These are phyloP conservation scores for Gentiana macrophylla DNA, from an alignment of 257 asterid species.

Conservation along the genomic window DNA sequence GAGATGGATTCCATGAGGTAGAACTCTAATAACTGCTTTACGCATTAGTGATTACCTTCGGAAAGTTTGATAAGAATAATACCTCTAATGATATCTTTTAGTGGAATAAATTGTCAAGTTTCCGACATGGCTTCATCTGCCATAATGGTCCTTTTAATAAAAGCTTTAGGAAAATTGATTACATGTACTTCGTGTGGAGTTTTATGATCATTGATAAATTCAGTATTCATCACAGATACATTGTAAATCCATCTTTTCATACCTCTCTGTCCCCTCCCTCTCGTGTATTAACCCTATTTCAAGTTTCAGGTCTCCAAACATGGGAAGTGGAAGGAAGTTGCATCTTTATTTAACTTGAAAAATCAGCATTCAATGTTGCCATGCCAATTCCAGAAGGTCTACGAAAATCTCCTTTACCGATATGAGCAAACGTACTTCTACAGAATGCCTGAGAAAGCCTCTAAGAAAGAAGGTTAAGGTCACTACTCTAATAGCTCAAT, in stretches of 20 bases:
- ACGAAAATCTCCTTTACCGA: slow-evolving; percentile 35
- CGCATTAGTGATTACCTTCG: too few species aligned
- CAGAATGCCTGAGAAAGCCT: slow-evolving; percentile 27
- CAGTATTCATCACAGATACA: too few species aligned
- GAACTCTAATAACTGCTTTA: too few species aligned
- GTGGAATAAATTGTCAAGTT: too few species aligned
- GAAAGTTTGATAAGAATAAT: too few species aligned
- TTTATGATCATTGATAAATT: too few species aligned
- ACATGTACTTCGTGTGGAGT: too few species aligned
- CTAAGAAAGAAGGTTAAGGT: slow-evolving; percentile 17
- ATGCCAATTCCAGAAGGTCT: slow-evolving; percentile 43
- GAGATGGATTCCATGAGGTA: slow-evolving; percentile 70
- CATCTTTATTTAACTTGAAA: slow-evolving; percentile 23
- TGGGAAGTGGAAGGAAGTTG: slow-evolving; percentile 67
- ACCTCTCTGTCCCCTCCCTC: not conserved
- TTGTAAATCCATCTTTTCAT: too few species aligned
- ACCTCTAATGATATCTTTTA: too few species aligned
- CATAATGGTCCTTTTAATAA: too few species aligned
- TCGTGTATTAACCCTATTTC: not conserved
- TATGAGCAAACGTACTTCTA: slow-evolving; percentile 50
- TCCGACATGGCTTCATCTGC: too few species aligned
- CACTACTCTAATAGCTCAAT: slow-evolving; percentile 13
- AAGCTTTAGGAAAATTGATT: too few species aligned
- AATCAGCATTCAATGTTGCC: slow-evolving; percentile 21
- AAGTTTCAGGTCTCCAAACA: slow-evolving; percentile 39